Conservation (phyloP, 441 rosid genomes). For the Erodium moschatum region DNA sequence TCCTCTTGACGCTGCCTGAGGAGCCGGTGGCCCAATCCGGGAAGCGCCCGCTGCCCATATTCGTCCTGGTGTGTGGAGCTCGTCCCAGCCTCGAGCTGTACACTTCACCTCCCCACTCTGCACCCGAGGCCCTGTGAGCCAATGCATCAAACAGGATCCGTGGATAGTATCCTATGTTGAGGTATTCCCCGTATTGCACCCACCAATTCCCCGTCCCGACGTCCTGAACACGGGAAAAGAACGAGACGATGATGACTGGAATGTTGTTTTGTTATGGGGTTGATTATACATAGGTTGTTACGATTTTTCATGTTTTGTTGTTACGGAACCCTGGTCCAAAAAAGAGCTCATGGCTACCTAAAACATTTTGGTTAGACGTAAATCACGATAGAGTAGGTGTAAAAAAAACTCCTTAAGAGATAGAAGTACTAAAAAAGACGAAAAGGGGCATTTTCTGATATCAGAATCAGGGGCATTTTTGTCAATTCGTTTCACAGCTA, state of each 20-base stretch:
- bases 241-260: not conserved
- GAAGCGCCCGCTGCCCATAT: conserved; percentile 57
- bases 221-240: conserved; percentile 32
- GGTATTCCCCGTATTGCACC: conserved; percentile 40
- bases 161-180: conserved; percentile 60
- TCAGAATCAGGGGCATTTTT: too few relatives aligned
- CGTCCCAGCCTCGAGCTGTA: conserved; percentile 41
- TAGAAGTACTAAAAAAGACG: too few relatives aligned
- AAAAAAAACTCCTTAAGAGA: too few relatives aligned
- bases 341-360: too few relatives aligned
- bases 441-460: too few relatives aligned
- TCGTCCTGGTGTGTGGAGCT: conserved; percentile 45
- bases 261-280: not conserved
- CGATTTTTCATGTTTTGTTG: too few relatives aligned
- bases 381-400: too few relatives aligned
- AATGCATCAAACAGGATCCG: conserved; percentile 27
- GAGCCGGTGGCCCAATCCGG: conserved; percentile 22
- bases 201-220: conserved; percentile 47
- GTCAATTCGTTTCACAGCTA: too few relatives aligned
- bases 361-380: too few relatives aligned
- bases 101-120: conserved; percentile 74
- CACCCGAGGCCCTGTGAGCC: conserved; percentile 31
- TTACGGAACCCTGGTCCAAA: too few relatives aligned
- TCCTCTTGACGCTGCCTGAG: conserved; percentile 42
- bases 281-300: too few relatives aligned